Conservation (phyloP, 2,329 filamentous ascomycete genomes). For the Akanthomyces muscarius region DNA sequence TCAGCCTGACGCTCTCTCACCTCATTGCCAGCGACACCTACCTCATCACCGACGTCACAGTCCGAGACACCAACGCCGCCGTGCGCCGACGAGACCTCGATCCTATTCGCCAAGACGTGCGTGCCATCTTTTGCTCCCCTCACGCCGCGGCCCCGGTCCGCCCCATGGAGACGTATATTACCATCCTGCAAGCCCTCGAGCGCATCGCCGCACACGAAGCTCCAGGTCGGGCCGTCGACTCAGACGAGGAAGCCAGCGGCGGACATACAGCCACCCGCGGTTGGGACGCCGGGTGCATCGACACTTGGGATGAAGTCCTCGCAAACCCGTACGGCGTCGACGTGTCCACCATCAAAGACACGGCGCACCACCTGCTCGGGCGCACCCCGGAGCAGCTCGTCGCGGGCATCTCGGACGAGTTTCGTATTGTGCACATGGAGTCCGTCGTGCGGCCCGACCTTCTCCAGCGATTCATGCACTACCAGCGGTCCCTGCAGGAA, state of each 20-base stretch:
- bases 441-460: conserved; percentile 34
- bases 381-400: conserved; percentile 32
- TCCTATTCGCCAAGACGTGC: conserved; percentile 20
- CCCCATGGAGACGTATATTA: conserved; percentile 14
- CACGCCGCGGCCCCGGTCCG: not conserved
- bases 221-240: not conserved
- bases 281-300: conserved; percentile 19
- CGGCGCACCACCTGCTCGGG: conserved; percentile 29
- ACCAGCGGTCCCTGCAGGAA: too few species aligned
- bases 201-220: conserved; percentile 16
- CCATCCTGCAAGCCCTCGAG: conserved; percentile 22
- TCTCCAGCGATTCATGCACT: too few species aligned
- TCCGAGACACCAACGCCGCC: not conserved
- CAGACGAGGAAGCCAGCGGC: too few species aligned
- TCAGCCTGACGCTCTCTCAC: not conserved
- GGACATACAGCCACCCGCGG: not conserved
- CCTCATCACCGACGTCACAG: not conserved
- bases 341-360: conserved; percentile 21
- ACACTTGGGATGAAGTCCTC: conserved; percentile 19
- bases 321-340: conserved; percentile 22
- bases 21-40: not conserved
- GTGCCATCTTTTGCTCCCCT: conserved; percentile 17
- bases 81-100: conserved; percentile 17
- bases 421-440: conserved; percentile 38
- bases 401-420: conserved; percentile 27